phyloP scores from a whole-genome alignment of 768 basidiomycete species.

The Mycena vulgaris region DNA sequence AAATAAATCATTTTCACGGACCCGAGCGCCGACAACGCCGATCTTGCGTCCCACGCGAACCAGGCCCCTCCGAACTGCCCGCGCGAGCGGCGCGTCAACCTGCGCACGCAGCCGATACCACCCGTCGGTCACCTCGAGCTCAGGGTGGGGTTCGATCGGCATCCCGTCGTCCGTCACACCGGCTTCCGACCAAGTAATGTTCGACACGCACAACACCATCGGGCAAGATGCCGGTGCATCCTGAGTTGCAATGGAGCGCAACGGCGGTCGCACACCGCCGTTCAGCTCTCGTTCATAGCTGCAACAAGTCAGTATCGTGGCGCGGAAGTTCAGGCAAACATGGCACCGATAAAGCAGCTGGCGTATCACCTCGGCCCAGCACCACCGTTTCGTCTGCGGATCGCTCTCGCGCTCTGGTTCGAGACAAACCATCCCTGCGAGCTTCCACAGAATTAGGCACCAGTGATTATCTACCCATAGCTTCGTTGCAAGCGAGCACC shows the following conservation, averaged over 20 bases:
- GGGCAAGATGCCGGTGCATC: constrained; percentile 86
- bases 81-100: constrained; percentile 80
- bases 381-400: constrained; percentile 74
- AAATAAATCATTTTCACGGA: constrained; percentile 52
- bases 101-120: constrained; percentile 92
- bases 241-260: constrained; percentile 86
- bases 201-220: constrained; percentile 89
- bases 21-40: constrained; percentile 83
- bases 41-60: constrained; percentile 89
- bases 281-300: constrained; percentile 95
- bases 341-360: constrained; percentile 90
- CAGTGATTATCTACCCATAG: constrained; percentile 96
- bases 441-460: constrained; percentile 93
- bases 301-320: constrained; percentile 15
- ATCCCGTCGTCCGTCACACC: constrained; percentile 55
- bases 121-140: constrained; percentile 95
- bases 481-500: constrained; percentile 79
- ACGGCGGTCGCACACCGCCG: constrained; percentile 80
- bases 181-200: constrained; percentile 69
- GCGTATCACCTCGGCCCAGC: constrained; percentile 83
- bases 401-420: constrained; percentile 74
- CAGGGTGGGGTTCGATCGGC: constrained; percentile 60
- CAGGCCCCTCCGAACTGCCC: constrained; percentile 76
- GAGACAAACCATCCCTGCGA: constrained; percentile 86
- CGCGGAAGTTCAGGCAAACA: background rate